Evolutionary conservation across 2,329 filamentous ascomycete genomes (phyloP).

Genomic region (Penicillium frequentans): DNA sequence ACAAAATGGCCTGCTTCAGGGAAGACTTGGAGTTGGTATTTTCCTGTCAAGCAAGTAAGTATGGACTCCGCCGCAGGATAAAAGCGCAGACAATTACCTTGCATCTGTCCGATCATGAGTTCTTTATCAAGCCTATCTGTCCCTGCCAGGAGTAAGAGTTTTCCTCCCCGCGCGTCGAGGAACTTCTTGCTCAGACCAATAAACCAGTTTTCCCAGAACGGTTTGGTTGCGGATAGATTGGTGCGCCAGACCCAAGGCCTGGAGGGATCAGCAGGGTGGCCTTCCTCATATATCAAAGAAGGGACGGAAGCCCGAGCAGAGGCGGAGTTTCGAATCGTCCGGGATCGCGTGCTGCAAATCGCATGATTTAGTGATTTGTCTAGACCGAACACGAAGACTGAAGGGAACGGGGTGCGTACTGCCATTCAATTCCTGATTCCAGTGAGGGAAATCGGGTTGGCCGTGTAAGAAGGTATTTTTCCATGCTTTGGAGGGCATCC

Average conservation of each 20-base stretch:
- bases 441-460: conserved; percentile 76
- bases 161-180: conserved; percentile 75
- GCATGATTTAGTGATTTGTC: conserved; percentile 3
- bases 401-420: conserved; percentile 48
- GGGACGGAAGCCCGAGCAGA: conserved; percentile 90
- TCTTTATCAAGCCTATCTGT: conserved; percentile 90
- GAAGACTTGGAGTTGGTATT: conserved; percentile 93
- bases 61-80: not conserved
- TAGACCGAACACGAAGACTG: not conserved
- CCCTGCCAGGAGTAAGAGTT: conserved; percentile 80
- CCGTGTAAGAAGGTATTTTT: conserved; percentile 80
- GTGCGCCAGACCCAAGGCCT: conserved; percentile 81
- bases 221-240: conserved; percentile 76
- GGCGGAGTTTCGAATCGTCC: conserved; percentile 78
- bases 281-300: conserved; percentile 62
- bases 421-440: conserved; percentile 86
- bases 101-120: conserved; percentile 95
- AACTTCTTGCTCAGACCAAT: conserved; percentile 85
- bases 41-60: conserved; percentile 49
- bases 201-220: conserved; percentile 96
- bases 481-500: conserved; percentile 92
- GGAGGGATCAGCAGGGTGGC: conserved; percentile 31
- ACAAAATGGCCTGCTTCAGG: conserved; percentile 96
- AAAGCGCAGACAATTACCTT: conserved; percentile 60
- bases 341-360: conserved; percentile 62